Evolutionary conservation across 768 basidiomycete species (phyloP), one percentile per base, ranked within the genome.

Genomic region (Lepiota subincarnata): DNA sequence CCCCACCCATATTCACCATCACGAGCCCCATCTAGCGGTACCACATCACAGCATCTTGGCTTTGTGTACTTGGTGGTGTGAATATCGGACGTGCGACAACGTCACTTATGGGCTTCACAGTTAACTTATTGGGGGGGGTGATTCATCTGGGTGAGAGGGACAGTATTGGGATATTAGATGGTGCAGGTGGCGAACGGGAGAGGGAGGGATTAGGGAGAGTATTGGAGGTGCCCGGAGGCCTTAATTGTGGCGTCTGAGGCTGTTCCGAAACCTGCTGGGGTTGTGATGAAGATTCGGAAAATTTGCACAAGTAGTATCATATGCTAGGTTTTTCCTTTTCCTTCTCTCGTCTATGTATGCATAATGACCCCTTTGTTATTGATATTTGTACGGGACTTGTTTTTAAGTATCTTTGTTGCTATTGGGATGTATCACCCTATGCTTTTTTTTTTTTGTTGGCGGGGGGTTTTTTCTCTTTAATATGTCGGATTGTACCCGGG

Each of bases 101-200:
- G 0, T 49, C 46, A 12, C 34, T 57, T 3, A 37, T 34, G 0
- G 42, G 49, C 8, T 43, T 53, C 18, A 53, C 19, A 6, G 19
- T 48, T 11, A 53, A 55, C 4, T 55, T 60, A 1, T 44, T 43
- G n/a, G 64, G 67, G 40, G 76, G 68, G 19, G 13, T 62, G 2
- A 59, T 60, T 1, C 63, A 68, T 14, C 52, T 59, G 6, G 60
- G 61, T 4, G 63, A 64, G 48, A 39, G 68, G 48, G 78, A 74
- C 54, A 74, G 71, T 18, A 66, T 76, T 34, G 71, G 68, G 6
- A 53, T 83, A 58, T 60, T 82, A 41, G 85, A 85, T 60, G 86
- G 86, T 40, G 70, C 79, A 0, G 89, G 89, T 7, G 89, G 91
- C 0, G 92, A 94, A 68, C 94, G 90, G 91, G 87, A 90, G 58